Base-by-base conservation (phyloP, 1,284 basidiomycete genomes). In the Rhizoctonia solani region DNA sequence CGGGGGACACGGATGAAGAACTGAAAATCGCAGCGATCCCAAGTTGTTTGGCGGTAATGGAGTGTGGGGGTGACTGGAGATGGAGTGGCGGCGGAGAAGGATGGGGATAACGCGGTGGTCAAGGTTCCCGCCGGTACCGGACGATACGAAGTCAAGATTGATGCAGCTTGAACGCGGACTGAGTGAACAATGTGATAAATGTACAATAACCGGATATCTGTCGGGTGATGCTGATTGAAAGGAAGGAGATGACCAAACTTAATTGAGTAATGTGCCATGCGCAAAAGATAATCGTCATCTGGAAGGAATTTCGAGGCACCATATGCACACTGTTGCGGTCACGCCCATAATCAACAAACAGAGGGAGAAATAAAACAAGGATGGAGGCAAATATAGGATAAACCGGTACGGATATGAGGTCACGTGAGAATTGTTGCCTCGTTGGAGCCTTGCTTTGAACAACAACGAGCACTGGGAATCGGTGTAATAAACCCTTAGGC, bases 361-460 rank as follows among this genome's bases (percentile, higher is more conserved):
- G n/a, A n/a, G n/a, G n/a, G n/a, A n/a, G n/a, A n/a, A n/a, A n/a
- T n/a, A n/a, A n/a, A n/a, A n/a, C n/a, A n/a, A n/a, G n/a, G n/a
- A n/a, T n/a, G n/a, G n/a, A n/a, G n/a, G n/a, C n/a, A n/a, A n/a
- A n/a, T n/a, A n/a, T n/a, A n/a, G n/a, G n/a, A n/a, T n/a, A n/a
- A n/a, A n/a, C n/a, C n/a, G 8, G 16, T 16, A 32, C 30, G 34
- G 30, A 23, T 46, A 61, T 61, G 44, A 50, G 44, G 58, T 61
- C 58, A 61, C 58, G 58, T 61, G 58, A 23, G 21, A 47, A 37
- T 16, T 47, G 56, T 37, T 61, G 58, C 58, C 58, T 61, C 58
- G 46, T 46, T 46, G 44, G 27, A 23, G 29, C 58, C 58, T 61
- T 27, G 58, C 58, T 47, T 11, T 46, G 37, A 27, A 50, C 58